A percentile compares a stretch with the other conserved stretches of the same genome.
Conservation (phyloP, 257 asterid genomes). For the Solanum sejunctum region DNA sequence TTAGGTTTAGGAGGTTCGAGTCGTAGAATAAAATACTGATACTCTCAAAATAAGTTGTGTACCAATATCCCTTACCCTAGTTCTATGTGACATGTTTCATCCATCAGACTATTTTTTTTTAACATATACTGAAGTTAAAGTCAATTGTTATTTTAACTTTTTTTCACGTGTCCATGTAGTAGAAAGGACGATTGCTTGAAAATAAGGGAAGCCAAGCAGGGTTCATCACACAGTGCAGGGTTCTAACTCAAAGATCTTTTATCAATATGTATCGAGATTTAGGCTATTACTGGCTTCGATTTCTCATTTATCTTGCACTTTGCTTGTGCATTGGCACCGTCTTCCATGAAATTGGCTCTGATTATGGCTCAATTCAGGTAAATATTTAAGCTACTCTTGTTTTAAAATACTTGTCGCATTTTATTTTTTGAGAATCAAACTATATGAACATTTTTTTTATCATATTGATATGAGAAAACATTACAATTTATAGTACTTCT, state of each 20-base stretch:
- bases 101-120: neutral
- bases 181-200: slow-evolving; percentile 25
- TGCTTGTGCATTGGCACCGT: slow-evolving; percentile 41
- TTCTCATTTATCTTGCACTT: slow-evolving; percentile 33
- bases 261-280: slow-evolving; percentile 50
- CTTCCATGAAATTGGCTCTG: slow-evolving; percentile 30
- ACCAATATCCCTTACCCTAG: neutral
- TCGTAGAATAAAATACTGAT: too few relatives aligned
- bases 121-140: neutral
- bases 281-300: slow-evolving; percentile 63
- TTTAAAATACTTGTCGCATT: neutral
- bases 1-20: too few relatives aligned
- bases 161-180: neutral
- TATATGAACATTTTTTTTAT: neutral
- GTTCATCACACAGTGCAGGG: slow-evolving; percentile 35
- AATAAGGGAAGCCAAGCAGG: slow-evolving; percentile 34
- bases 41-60: too few relatives aligned
- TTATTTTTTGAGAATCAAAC: neutral
- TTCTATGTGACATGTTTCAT: neutral
- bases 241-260: slow-evolving; percentile 38
- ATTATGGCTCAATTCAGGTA: slow-evolving; percentile 45
- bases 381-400: neutral
- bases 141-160: neutral
- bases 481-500: neutral
- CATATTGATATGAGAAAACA: neutral